Evolutionary conservation across 2,329 filamentous ascomycete species (phyloP).

Genomic region (Aureobasidium sp.): DNA sequence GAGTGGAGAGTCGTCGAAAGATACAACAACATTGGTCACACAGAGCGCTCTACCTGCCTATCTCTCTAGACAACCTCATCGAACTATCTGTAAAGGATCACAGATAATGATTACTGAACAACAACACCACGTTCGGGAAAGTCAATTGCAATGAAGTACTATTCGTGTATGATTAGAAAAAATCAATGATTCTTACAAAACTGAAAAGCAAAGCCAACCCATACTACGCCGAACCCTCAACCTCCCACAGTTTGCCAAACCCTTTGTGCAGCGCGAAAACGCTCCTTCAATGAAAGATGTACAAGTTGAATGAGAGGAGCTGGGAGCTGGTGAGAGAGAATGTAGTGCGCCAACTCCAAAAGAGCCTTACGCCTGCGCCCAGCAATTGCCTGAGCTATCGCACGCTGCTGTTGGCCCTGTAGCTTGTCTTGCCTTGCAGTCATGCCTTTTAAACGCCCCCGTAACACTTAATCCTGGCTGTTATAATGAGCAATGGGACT

Average conservation of each 20-base stretch:
- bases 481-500: not conserved
- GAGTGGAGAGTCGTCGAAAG: not conserved
- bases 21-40: not conserved
- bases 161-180: not conserved
- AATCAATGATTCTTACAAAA: not conserved
- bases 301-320: constrained; percentile 3
- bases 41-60: not conserved
- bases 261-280: constrained; percentile 9
- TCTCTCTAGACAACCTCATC: not conserved
- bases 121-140: not conserved
- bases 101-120: not conserved
- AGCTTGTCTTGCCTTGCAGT: not conserved
- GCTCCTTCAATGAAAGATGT: constrained; percentile 5
- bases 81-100: not conserved
- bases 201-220: not conserved
- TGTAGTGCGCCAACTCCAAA: not conserved
- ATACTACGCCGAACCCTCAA: not conserved
- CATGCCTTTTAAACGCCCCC: constrained; percentile 13
- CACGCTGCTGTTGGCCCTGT: not conserved
- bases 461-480: not conserved
- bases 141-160: not conserved
- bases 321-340: not conserved
- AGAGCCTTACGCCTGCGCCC: constrained; percentile 6
- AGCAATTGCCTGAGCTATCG: not conserved
- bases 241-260: constrained; percentile 6